These are phyloP conservation scores for Mycena venus DNA, from an alignment of 768 basidiomycete genomes.

Conservation along the genomic window DNA sequence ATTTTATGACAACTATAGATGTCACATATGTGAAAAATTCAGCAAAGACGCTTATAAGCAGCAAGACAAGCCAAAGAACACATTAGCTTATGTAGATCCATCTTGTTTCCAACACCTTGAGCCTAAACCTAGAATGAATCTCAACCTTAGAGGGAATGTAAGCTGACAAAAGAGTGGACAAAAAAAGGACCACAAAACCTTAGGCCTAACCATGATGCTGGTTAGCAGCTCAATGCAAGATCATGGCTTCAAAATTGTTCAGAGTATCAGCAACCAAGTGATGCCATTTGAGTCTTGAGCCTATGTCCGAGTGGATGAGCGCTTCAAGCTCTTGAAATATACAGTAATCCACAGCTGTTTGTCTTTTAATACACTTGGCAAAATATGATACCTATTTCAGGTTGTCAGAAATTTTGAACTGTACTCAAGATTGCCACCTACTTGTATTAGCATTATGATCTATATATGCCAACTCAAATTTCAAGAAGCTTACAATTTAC, in stretches of 20 bases:
- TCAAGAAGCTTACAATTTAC: slow-evolving; percentile 21
- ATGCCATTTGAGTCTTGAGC: slow-evolving; percentile 17
- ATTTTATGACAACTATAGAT: slow-evolving; percentile 3
- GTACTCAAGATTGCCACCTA: neutral
- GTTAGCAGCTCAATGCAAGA: slow-evolving; percentile 18
- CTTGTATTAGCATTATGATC: slow-evolving; percentile 22
- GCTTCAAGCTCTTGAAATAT: slow-evolving; percentile 24
- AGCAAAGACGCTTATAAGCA: slow-evolving; percentile 19
- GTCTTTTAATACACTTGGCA: slow-evolving; percentile 27
- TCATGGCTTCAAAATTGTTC: neutral
- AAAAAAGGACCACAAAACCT: neutral
- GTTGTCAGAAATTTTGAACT: too few species aligned
- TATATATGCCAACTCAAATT: slow-evolving; percentile 28
- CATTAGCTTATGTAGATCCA: slow-evolving; percentile 8
- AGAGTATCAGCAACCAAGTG: slow-evolving; percentile 9
- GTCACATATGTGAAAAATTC: slow-evolving; percentile 8
- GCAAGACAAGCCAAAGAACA: neutral
- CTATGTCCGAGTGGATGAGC: slow-evolving; percentile 24
- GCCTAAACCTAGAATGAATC: neutral
- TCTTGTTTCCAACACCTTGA: neutral
- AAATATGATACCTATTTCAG: slow-evolving; percentile 22
- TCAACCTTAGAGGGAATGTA: neutral
- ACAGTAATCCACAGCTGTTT: slow-evolving; percentile 22
- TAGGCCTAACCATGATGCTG: slow-evolving; percentile 29
- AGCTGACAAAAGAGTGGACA: neutral